A percentile compares a stretch with the other conserved stretches of the same genome.
Conservation (phyloP, 2,329 filamentous ascomycete species). For the Hortaea sp. region DNA sequence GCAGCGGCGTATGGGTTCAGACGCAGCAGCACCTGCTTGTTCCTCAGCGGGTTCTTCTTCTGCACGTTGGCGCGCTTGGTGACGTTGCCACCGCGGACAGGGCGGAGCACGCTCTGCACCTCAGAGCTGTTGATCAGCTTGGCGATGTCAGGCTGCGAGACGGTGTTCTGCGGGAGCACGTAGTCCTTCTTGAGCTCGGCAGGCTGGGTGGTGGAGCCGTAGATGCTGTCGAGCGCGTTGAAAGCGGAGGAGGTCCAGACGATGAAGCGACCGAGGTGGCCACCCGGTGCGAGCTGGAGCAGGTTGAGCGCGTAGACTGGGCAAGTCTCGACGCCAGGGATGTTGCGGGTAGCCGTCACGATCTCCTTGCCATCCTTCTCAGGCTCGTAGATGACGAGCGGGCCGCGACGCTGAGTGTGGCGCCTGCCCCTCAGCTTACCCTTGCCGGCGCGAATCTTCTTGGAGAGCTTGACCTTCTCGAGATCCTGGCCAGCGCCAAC, state of each 20-base stretch:
- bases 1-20: slow-evolving; percentile 96
- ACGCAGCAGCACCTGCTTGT: slow-evolving; percentile 97
- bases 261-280: slow-evolving; percentile 97
- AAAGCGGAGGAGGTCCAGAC: slow-evolving; percentile 98
- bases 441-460: slow-evolving; percentile 97
- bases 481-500: slow-evolving; percentile 84
- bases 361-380: slow-evolving; percentile 92
- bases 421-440: slow-evolving; percentile 96
- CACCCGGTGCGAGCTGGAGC: slow-evolving; percentile 96
- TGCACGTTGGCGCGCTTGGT: slow-evolving; percentile 87
- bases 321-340: slow-evolving; percentile 93
- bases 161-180: slow-evolving; percentile 84
- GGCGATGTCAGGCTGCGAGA: slow-evolving; percentile 88
- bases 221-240: slow-evolving; percentile 92
- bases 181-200: slow-evolving; percentile 98
- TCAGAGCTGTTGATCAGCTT: slow-evolving; percentile 99
- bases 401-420: slow-evolving; percentile 94
- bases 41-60: slow-evolving; percentile 99
- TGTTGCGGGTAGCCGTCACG: slow-evolving; percentile 93
- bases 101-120: slow-evolving; percentile 90
- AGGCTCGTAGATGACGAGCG: slow-evolving; percentile 94
- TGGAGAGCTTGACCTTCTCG: slow-evolving; percentile 90
- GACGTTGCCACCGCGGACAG: slow-evolving; percentile 76
- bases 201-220: slow-evolving; percentile 82
- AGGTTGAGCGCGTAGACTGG: slow-evolving; percentile 93